phyloP scores from a whole-genome alignment of 2,329 filamentous ascomycete genomes.

The Pyricularia grisea region DNA sequence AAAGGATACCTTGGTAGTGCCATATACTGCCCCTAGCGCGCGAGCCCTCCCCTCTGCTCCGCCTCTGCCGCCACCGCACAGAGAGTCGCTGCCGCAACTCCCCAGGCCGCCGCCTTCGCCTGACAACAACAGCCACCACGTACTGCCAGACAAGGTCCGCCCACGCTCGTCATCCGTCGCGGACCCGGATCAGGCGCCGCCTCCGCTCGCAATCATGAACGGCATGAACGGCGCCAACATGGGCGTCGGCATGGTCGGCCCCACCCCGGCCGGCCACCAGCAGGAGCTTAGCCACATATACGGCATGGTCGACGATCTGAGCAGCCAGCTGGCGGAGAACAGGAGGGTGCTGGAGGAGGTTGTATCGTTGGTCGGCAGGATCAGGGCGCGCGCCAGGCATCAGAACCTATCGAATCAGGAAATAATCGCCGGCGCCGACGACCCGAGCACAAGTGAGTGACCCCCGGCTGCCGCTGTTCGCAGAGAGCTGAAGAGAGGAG shows the following conservation, averaged over 20 bases:
- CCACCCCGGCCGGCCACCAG: conserved; percentile 58
- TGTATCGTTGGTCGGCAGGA: conserved; percentile 50
- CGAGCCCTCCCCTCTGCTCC: neutral
- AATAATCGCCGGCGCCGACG: conserved; percentile 18
- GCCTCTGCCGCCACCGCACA: neutral
- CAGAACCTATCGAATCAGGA: conserved; percentile 48
- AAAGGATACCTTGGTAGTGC: neutral
- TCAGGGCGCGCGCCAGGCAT: conserved; percentile 45
- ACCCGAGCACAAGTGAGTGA: neutral
- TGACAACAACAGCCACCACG: neutral
- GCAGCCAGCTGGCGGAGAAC: conserved; percentile 53
- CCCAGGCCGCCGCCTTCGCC: too few relatives aligned
- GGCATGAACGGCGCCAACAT: conserved; percentile 39
- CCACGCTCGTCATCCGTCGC: neutral
- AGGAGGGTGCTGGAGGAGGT: conserved; percentile 53
- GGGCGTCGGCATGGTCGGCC: conserved; percentile 34
- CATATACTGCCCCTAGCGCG: neutral
- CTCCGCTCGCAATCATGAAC: conserved; percentile 27
- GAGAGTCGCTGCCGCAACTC: neutral
- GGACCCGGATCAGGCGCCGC: neutral
- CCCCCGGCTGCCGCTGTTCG: neutral
- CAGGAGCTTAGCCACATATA: conserved; percentile 61
- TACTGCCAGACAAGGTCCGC: neutral
- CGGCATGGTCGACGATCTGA: conserved; percentile 57
- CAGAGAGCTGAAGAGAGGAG: neutral